phyloP scores from a whole-genome alignment of 2,329 filamentous ascomycete genomes.

The Pseudocercospora fijiensis region DNA sequence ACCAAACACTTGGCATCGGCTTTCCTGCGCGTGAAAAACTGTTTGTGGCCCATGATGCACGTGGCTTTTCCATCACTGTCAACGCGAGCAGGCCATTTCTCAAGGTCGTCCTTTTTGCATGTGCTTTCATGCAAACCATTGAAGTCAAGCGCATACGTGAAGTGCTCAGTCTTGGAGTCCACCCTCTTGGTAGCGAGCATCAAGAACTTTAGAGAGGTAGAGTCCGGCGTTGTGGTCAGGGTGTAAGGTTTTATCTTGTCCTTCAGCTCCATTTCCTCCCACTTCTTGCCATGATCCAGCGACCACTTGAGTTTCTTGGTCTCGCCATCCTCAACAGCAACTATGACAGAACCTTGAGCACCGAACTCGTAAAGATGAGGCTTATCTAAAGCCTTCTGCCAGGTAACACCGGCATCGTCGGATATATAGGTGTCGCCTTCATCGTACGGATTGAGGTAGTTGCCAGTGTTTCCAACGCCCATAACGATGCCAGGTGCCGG shows the following conservation, averaged over 20 bases:
- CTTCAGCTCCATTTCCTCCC: conserved; percentile 70
- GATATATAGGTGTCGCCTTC: conserved; percentile 84
- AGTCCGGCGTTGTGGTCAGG: conserved; percentile 87
- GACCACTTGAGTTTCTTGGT: conserved; percentile 73
- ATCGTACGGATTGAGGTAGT: conserved; percentile 65
- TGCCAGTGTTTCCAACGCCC: conserved; percentile 88
- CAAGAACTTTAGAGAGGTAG: conserved; percentile 87
- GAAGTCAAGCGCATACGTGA: conserved; percentile 77
- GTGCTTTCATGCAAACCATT: conserved; percentile 74
- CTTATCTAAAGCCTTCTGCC: conserved; percentile 71
- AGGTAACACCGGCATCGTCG: conserved; percentile 83
- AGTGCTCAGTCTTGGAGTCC: conserved; percentile 53
- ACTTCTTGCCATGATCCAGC: conserved; percentile 82
- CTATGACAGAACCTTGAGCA: conserved; percentile 82
- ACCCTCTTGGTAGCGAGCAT: conserved; percentile 63
- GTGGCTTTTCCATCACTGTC: conserved; percentile 77
- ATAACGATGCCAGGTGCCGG: conserved; percentile 90
- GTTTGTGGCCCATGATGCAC: conserved; percentile 95
- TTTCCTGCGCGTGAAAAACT: conserved; percentile 82
- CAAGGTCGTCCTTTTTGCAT: conserved; percentile 75
- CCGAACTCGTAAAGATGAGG: conserved; percentile 97
- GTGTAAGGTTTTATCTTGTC: conserved; percentile 68
- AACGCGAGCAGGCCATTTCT: conserved; percentile 82
- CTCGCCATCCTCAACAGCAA: conserved; percentile 72
- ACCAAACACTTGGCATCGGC: conserved; percentile 87